phyloP scores from a whole-genome alignment of 768 basidiomycete genomes.

The Boletus sensibilis region DNA sequence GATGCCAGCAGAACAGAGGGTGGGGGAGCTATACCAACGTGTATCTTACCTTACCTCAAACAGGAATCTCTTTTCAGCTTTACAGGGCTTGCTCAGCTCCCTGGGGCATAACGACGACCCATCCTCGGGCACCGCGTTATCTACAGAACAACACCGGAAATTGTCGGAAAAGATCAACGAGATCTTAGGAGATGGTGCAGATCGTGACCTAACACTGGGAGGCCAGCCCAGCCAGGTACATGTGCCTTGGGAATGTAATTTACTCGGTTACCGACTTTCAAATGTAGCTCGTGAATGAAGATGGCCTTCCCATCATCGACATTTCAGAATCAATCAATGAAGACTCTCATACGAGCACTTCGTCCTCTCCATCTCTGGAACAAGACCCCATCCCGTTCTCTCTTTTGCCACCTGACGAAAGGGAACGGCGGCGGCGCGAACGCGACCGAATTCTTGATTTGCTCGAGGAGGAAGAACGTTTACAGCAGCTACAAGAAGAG shows the following conservation, averaged over 20 bases:
- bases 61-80: slow-evolving; percentile 27
- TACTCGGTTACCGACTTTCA: slow-evolving; percentile 22
- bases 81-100: slow-evolving; percentile 41
- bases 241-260: slow-evolving; percentile 12
- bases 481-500: slow-evolving; percentile 42
- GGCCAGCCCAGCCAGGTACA: slow-evolving; percentile 67
- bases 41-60: slow-evolving; percentile 6
- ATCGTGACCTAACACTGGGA: slow-evolving; percentile 36
- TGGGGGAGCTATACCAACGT: slow-evolving; percentile 24
- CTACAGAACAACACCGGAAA: slow-evolving; percentile 48
- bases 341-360: slow-evolving; percentile 16
- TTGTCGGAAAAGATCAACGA: slow-evolving; percentile 62
- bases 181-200: slow-evolving; percentile 46
- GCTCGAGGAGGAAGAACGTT: slow-evolving; percentile 68
- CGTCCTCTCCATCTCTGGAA: slow-evolving; percentile 34
- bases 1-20: slow-evolving; percentile 37
- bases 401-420: slow-evolving; percentile 44
- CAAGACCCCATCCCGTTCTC: slow-evolving; percentile 47
- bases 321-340: slow-evolving; percentile 58
- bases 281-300: slow-evolving; percentile 65
- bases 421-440: slow-evolving; percentile 52
- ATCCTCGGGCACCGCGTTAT: slow-evolving; percentile 30
- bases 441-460: slow-evolving; percentile 63
- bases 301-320: slow-evolving; percentile 78
- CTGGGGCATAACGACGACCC: slow-evolving; percentile 25